A percentile compares a stretch with the other conserved stretches of the same genome.
These are phyloP conservation scores for Lactarius psammicola DNA, from an alignment of 768 basidiomycete genomes.

Conservation along the genomic window DNA sequence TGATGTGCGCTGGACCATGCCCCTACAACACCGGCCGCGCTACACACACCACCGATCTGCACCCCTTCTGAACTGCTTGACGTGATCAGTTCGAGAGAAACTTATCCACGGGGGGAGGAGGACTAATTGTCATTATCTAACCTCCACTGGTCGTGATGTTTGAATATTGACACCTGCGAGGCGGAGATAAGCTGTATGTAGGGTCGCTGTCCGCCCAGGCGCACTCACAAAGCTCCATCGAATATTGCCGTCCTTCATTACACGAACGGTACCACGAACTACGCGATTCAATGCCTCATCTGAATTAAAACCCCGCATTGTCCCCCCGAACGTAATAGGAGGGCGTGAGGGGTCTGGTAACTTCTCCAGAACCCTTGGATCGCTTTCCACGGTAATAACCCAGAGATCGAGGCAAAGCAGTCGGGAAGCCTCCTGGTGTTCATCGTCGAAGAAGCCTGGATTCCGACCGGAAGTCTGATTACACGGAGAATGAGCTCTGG, in stretches of 20 bases:
- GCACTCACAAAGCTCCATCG: conserved; percentile 54
- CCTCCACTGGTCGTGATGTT: conserved; percentile 59
- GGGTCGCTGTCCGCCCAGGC: background rate
- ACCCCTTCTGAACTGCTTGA: conserved; percentile 59
- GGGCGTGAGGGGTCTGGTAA: conserved; percentile 32
- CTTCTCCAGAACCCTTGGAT: conserved; percentile 18
- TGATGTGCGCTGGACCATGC: conserved; percentile 66
- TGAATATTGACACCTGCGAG: conserved; percentile 52
- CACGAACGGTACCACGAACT: conserved; percentile 38
- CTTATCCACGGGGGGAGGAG: background rate
- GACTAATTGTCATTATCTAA: conserved; percentile 32
- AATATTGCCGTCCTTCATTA: conserved; percentile 36
- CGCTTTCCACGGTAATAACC: conserved; percentile 39
- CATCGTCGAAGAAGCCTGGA: conserved; percentile 52
- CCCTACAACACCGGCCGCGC: conserved; percentile 65
- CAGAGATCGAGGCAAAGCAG: conserved; percentile 57
- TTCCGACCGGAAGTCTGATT: conserved; percentile 27
- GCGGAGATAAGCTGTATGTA: background rate
- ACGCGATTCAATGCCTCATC: conserved; percentile 31
- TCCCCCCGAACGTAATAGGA: conserved; percentile 35
- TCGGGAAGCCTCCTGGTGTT: conserved; percentile 64
- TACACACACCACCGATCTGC: conserved; percentile 63
- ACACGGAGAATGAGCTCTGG: background rate
- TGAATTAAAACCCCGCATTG: conserved; percentile 32
- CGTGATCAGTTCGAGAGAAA: conserved; percentile 4